Evolutionary conservation across 2,329 filamentous ascomycete species (phyloP), one percentile per base, ranked within the genome.

Genomic region (Diplodia scrobiculata): DNA sequence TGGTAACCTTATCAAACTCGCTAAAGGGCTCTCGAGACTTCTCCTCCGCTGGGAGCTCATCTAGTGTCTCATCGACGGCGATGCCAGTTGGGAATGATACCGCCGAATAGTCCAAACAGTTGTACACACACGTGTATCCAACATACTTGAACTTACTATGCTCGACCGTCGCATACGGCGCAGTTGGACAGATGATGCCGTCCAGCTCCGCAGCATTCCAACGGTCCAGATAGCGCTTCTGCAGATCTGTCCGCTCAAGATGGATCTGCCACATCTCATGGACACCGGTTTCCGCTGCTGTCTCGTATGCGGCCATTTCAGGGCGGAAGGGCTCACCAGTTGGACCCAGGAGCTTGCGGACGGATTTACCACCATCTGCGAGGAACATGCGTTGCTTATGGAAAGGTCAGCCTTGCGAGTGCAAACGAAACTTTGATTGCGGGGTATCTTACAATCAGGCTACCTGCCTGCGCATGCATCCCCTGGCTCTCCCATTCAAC

Each of bases 201-300:
- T 83, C 81, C 0, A 83, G 70, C 5, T 75, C 79, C 14, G 72
- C 76, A 1, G 73, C 75, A 38, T 71, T 75, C 80, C 80, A 82
- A 32, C 80, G 78, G 68, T 82, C 79, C 10, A 83, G 76, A 62
- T 81, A 82, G 47, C 75, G 68, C 32, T 75, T 76, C 58, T 77
- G 75, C 2, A 83, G 68, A 21, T 77, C 76, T 0, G 79, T 80
- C n/a, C 82, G 76, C 67, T 80, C 77, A 4, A 76, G 68, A 13
- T 84, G 82, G 2, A 83, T 68, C 68, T 83, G 78, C 82, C 82
- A 85, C 72, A 84, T 77, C 9, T 79, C 78, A 62, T 77, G 69
- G 0, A 77, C 75, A 0, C 81, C 80, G 1, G 81, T 67, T 52
- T 84, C 82, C 7, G 69, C 71, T 0, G 82, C 80, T 0, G 77